Base-by-base conservation (phyloP, 257 asterid species). In the Nyctanthes arbortristis region DNA sequence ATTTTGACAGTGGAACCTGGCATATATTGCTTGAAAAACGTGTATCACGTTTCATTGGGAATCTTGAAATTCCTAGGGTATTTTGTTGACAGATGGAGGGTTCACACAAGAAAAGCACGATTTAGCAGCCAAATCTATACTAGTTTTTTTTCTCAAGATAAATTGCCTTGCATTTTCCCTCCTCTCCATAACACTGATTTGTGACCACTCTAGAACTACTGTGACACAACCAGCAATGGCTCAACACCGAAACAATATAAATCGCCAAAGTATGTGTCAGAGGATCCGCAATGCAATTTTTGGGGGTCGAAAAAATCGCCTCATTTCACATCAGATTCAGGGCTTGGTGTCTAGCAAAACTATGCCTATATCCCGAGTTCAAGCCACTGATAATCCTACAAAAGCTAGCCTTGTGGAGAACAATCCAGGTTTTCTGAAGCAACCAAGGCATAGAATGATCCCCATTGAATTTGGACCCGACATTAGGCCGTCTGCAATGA, bases 191-290 rank as follows among this genome's bases (percentile, higher is more conserved):
- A 27, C 63, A 58, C 39, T 27, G 11, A 31, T 65, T 13, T 39
- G 47, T 62, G 40, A 52, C 16, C 24, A 52, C 3, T 30, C 1
- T 10, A 52, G 10, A 45, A 45, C 55, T 35, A 7, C 34, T 63
- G 35, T 28, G 40, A 28, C 0, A n/a, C n/a, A 52, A 24, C 59
- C 16, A 66, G 7, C 35, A 62, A 82, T 82, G 87, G 78, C 80
- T 34, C 74, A 63, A 0, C 30, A 74, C 37, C 61, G 58, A 13
- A 61, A 33, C 18, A 65, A 3, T 31, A 32, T 7, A 37, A 75
- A 57, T 47, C 43, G 63, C 7, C 7, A 39, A 37, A 58, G 63
- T 7, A 32, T 4, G 25, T 32, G 28, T 39, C 49, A 70, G 70
- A 76, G 61, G 40, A 59, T 66, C 45, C 47, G 14, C 2, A 65